Evolutionary conservation across 2,329 filamentous ascomycete genomes (phyloP).

Genomic region (Monosporascus sp.): DNA sequence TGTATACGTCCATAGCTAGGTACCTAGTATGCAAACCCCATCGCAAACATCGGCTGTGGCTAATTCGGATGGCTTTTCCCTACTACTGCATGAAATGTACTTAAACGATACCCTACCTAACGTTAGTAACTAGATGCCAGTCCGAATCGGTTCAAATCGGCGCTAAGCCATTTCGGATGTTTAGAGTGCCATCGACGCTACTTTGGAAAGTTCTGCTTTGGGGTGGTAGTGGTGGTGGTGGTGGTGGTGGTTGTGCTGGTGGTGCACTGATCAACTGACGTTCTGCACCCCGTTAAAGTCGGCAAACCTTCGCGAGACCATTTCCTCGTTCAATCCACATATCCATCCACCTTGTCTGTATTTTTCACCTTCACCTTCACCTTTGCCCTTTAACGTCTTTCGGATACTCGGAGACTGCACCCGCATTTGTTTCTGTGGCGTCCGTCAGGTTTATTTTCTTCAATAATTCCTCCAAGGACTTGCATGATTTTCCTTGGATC

Average conservation of each 20-base stretch:
- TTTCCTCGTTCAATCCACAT: not conserved
- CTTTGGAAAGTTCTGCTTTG: not conserved
- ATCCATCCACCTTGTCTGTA: not conserved
- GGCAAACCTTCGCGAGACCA: not conserved
- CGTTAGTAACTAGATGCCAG: too few species aligned
- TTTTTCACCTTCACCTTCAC: not conserved
- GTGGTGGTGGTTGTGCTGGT: not conserved
- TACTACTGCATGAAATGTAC: too few species aligned
- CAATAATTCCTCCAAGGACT: not conserved
- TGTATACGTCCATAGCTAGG: too few species aligned
- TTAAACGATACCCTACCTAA: too few species aligned
- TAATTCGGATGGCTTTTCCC: too few species aligned
- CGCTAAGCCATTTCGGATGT: not conserved
- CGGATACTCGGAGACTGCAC: not conserved
- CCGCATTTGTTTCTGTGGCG: not conserved
- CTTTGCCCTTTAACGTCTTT: not conserved
- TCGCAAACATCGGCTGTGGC: too few species aligned
- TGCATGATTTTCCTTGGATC: not conserved
- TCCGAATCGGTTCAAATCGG: not conserved
- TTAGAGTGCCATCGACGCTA: not conserved
- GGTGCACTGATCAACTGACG: not conserved
- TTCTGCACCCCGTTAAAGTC: not conserved
- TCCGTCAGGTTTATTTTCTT: not conserved
- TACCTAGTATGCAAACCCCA: too few species aligned
- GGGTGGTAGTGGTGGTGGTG: not conserved